Base-by-base conservation (phyloP, 129 eudicot genomes). In the Pittosporum tobira region DNA sequence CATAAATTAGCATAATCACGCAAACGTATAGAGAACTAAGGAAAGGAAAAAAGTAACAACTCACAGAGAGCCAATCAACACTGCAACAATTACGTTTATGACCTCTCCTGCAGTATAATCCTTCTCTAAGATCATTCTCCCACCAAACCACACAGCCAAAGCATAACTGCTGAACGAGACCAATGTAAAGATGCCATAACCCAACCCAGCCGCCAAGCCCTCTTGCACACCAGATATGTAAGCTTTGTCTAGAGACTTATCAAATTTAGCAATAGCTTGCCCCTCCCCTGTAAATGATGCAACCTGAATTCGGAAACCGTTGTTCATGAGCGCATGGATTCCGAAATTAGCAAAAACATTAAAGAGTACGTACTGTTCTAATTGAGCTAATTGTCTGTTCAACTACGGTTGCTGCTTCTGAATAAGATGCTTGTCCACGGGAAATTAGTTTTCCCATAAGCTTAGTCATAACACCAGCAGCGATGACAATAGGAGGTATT, bases 221-320 rank as follows among this genome's bases (percentile, higher is more conserved):
- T 74, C 72, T 15, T 50, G 43, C 48, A 71, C 77, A 1, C 72
- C 61, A 30, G 85, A 31, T 49, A 44, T 49, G 31, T 79, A 79
- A 36, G 84, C 84, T 21, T 24, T 45, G 14, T 45, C 57, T 28
- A 75, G 67, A 8, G 71, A 57, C 56, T 63, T 56, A 47, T 57
- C 48, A 45, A 70, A 79, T 6, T 71, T 53, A 12, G 57, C 31
- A 14, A 66, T 48, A 12, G 85, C 81, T 45, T 38, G 46, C 61
- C 51, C 75, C 70, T 79, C 85, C 29, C 85, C 81, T 3, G 81
- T 79, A 36, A 65, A 79, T 36, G 85, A 79, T 40, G 78, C 85
- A 12, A 79, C 85, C 85, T 79, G 51, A 21, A 59, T 14, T 19
- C 44, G 10, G 4, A 28, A 3, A 30, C 25, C 19, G 28, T n/a